Conservation (phyloP, 1,284 basidiomycete genomes). For the Austroboletus sp. region DNA sequence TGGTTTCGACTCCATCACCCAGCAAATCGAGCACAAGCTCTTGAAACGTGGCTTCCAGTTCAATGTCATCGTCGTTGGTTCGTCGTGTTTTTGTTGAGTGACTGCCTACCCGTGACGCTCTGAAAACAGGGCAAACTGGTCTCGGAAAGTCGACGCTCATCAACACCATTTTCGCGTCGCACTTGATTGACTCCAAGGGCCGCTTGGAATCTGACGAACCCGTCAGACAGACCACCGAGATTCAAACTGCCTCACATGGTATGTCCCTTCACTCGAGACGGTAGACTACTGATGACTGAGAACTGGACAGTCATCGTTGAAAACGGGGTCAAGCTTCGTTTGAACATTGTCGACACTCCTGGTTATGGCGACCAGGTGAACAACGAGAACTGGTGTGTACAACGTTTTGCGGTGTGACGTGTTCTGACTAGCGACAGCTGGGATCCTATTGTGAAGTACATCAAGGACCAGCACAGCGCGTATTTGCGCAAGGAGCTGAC, state of each 20-base stretch:
- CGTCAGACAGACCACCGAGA: slow-evolving; percentile 91
- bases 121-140: slow-evolving; percentile 79
- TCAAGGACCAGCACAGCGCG: slow-evolving; percentile 97
- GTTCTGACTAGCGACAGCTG: slow-evolving; percentile 52
- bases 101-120: neutral
- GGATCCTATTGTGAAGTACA: slow-evolving; percentile 98
- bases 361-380: slow-evolving; percentile 98
- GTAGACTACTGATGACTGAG: slow-evolving; percentile 3
- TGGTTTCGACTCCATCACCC: slow-evolving; percentile 92
- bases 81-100: slow-evolving; percentile 31
- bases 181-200: slow-evolving; percentile 96
- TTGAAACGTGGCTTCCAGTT: slow-evolving; percentile 99
- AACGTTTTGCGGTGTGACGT: slow-evolving; percentile 1
- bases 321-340: slow-evolving; percentile 88
- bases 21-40: slow-evolving; percentile 98
- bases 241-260: slow-evolving; percentile 93
- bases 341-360: slow-evolving; percentile 98
- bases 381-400: slow-evolving; percentile 90
- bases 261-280: slow-evolving; percentile 28
- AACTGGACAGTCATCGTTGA: slow-evolving; percentile 76
- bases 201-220: slow-evolving; percentile 82
- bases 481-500: slow-evolving; percentile 98
- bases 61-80: slow-evolving; percentile 93
- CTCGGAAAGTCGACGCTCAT: slow-evolving; percentile 97
- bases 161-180: slow-evolving; percentile 97